These are phyloP conservation scores for Plasmodium inui DNA, from an alignment of 169 alveolate genomes.

Conservation along the genomic window DNA sequence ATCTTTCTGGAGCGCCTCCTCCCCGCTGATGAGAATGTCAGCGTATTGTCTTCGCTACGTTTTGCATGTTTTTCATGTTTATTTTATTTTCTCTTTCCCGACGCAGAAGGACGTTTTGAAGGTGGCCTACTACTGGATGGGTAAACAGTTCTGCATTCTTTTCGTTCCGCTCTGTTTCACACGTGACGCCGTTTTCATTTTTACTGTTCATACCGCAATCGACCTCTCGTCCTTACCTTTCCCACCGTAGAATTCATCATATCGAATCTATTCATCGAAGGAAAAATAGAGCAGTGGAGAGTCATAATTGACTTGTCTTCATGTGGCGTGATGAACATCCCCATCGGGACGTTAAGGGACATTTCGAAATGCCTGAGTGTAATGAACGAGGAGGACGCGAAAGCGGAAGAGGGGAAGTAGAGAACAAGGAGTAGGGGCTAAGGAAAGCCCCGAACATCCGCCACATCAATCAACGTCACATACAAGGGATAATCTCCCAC, in stretches of 20 bases:
- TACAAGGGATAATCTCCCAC: neutral
- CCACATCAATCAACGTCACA: neutral
- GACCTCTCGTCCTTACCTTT: neutral
- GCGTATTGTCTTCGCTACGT: no score
- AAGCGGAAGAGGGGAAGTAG: neutral
- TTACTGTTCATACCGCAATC: neutral
- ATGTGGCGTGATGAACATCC: slow-evolving; percentile 79
- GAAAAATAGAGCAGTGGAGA: slow-evolving; percentile 84
- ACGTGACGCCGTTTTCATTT: neutral
- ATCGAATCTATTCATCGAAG: slow-evolving; percentile 79
- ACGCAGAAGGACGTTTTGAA: slow-evolving; percentile 59
- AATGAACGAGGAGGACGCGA: neutral
- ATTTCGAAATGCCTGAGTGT: slow-evolving; percentile 81
- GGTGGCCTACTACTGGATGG: slow-evolving; percentile 62
- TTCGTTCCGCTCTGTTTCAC: neutral
- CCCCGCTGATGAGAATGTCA: neutral
- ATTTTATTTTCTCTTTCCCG: neutral
- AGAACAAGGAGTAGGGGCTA: neutral
- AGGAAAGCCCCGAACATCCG: neutral
- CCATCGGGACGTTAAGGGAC: slow-evolving; percentile 78
- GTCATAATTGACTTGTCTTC: slow-evolving; percentile 82
- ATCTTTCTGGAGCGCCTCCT: neutral
- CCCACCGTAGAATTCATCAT: slow-evolving; percentile 77
- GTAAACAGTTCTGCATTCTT: neutral
- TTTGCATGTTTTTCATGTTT: neutral